Evolutionary conservation across 352 stramenopile species (phyloP).

Genomic region (Globisporangium irregulare): DNA sequence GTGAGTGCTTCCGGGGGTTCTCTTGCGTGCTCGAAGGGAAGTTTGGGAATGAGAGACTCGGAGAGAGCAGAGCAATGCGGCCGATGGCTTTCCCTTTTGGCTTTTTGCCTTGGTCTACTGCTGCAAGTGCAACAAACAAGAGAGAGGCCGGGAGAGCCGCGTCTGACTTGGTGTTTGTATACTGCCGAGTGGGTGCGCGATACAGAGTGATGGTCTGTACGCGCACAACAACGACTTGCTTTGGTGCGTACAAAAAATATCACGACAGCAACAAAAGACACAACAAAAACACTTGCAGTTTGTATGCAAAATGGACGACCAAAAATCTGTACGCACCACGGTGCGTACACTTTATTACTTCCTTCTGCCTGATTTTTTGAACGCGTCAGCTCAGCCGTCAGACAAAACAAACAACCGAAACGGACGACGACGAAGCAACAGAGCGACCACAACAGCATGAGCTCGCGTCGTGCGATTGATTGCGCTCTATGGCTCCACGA

Average conservation of each 20-base stretch:
- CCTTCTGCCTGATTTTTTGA: not conserved
- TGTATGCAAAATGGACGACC: slow-evolving; percentile 27
- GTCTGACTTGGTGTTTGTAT: slow-evolving; percentile 8
- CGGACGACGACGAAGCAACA: not conserved
- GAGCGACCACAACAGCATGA: not conserved
- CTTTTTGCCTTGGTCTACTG: not conserved
- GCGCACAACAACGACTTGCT: not conserved
- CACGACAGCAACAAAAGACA: not conserved
- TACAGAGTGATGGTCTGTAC: slow-evolving; percentile 3
- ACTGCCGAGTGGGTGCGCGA: not conserved
- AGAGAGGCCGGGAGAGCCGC: not conserved
- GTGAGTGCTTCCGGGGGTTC: slow-evolving; percentile 19
- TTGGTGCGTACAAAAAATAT: slow-evolving; percentile 22
- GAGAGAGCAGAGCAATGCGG: not conserved
- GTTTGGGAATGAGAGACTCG: slow-evolving; percentile 55
- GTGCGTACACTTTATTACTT: slow-evolving; percentile 14
- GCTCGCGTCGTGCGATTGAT: not conserved
- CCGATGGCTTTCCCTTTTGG: not conserved
- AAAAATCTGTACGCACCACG: slow-evolving; percentile 1
- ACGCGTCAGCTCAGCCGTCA: not conserved
- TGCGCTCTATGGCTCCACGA: not conserved
- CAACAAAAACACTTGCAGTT: slow-evolving; percentile 21
- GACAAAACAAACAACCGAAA: not conserved
- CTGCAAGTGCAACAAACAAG: not conserved
- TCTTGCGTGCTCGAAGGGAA: slow-evolving; percentile 42